phyloP scores from a whole-genome alignment of 2,329 filamentous ascomycete species.

The Hypoxylon sp. region DNA sequence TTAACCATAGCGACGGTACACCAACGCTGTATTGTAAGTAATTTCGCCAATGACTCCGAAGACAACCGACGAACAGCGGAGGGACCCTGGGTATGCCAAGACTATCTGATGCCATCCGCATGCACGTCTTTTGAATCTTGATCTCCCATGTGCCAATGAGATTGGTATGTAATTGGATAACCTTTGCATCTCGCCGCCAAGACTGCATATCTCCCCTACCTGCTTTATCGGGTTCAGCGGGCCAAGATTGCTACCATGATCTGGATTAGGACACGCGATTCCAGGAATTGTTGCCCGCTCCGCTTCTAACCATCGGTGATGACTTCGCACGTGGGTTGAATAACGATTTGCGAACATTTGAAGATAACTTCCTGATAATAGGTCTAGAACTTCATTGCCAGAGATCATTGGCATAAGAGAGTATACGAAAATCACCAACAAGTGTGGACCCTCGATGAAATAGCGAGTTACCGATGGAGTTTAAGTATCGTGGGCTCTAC shows the following conservation, averaged over 20 bases:
- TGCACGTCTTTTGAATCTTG: slow-evolving; percentile 25
- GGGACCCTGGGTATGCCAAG: slow-evolving; percentile 29
- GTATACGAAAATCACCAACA: background rate
- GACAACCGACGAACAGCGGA: slow-evolving; percentile 11
- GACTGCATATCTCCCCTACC: slow-evolving; percentile 20
- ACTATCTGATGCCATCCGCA: slow-evolving; percentile 21
- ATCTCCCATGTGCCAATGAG: slow-evolving; percentile 35
- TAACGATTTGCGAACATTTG: background rate
- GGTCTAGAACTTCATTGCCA: background rate
- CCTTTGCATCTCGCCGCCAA: slow-evolving; percentile 15
- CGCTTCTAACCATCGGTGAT: background rate
- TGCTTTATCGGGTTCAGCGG: slow-evolving; percentile 29
- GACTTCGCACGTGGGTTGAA: slow-evolving; percentile 5
- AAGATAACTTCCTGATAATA: background rate
- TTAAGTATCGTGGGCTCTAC: background rate
- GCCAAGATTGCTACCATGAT: slow-evolving; percentile 11
- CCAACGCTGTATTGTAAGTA: background rate
- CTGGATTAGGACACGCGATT: background rate
- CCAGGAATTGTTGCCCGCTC: background rate
- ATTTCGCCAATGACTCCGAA: background rate
- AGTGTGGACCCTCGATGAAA: background rate
- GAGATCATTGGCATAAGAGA: background rate
- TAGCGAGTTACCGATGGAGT: background rate
- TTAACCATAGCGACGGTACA: slow-evolving; percentile 19
- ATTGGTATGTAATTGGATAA: slow-evolving; percentile 24